Conservation (phyloP, 805 yeast species). For the Monosporozyma servazzii region DNA sequence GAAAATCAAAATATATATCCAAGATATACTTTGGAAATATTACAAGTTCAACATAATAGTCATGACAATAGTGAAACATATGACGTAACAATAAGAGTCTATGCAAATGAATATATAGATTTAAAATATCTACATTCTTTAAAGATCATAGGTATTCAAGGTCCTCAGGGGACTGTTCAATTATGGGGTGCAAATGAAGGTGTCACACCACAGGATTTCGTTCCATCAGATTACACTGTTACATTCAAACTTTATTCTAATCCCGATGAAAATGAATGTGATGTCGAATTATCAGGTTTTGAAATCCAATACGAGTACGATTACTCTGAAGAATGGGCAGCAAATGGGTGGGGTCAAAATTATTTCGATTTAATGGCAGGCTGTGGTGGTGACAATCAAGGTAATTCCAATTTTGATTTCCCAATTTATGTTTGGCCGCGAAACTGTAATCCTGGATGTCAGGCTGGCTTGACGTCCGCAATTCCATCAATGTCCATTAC, state of each 20-base stretch:
- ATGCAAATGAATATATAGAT: conserved; percentile 10
- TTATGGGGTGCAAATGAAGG: conserved; percentile 12
- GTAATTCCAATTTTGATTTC: conserved; percentile 14
- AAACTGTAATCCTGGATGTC: neutral
- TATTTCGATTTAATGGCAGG: conserved; percentile 14
- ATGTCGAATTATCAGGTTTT: conserved; percentile 16
- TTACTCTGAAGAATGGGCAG: conserved; percentile 5
- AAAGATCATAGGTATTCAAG: conserved; percentile 10
- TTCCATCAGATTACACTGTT: conserved; percentile 16
- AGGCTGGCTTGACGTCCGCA: too few species aligned
- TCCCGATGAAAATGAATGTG: neutral
- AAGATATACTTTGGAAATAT: neutral
- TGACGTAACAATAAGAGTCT: conserved; percentile 13
- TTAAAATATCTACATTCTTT: conserved; percentile 10
- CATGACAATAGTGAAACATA: conserved; percentile 4
- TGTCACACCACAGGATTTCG: conserved; percentile 2
- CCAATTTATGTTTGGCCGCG: conserved; percentile 14
- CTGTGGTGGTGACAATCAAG: conserved; percentile 13
- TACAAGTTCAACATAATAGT: neutral
- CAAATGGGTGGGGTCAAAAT: conserved; percentile 13
- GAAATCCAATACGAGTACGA: conserved; percentile 15
- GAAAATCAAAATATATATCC: neutral
- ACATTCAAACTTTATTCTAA: conserved; percentile 12
- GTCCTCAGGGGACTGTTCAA: conserved; percentile 9
- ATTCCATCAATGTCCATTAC: too few species aligned